These are phyloP conservation scores for Haplosporangium sp. DNA, from an alignment of 371 early-diverging fungal genomes.

Conservation along the genomic window DNA sequence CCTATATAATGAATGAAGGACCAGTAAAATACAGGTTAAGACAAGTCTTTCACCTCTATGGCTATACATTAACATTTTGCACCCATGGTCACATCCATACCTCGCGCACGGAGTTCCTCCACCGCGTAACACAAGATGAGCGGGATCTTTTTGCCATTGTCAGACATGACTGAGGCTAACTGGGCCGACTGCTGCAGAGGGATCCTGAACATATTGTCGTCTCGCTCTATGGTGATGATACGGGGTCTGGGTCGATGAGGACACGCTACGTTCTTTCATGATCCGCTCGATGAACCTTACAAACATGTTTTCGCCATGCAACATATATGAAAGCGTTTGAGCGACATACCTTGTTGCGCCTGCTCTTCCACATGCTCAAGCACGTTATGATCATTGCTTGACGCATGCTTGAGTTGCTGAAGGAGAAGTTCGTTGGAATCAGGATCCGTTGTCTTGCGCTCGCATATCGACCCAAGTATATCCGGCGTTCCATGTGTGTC, in stretches of 20 bases:
- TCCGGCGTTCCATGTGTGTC: slow-evolving; percentile 14
- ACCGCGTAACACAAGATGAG: slow-evolving; percentile 27
- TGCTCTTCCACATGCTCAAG: neutral
- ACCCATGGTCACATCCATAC: neutral
- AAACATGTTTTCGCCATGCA: no score
- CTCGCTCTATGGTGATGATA: neutral
- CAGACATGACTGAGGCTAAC: slow-evolving; percentile 35
- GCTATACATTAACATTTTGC: no score
- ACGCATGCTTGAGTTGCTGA: slow-evolving; percentile 9
- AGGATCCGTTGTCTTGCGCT: neutral
- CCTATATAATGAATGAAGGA: neutral
- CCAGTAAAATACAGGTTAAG: neutral
- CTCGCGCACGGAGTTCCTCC: slow-evolving; percentile 25
- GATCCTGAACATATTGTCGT: slow-evolving; percentile 18
- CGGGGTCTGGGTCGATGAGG: no score
- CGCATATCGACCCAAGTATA: slow-evolving; percentile 20
- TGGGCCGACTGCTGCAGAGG: slow-evolving; percentile 23
- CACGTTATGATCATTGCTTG: neutral
- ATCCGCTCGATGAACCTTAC: no score
- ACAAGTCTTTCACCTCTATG: no score
- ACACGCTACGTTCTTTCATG: no score
- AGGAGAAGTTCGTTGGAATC: neutral
- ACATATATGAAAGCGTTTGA: neutral
- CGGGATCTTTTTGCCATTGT: slow-evolving; percentile 19
- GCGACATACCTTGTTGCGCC: slow-evolving; percentile 5